Percentiles rank a stretch among this genome's conserved stretches.
These are phyloP conservation scores for Macrocybe gigantea DNA, from an alignment of 768 basidiomycete species.

Conservation along the genomic window DNA sequence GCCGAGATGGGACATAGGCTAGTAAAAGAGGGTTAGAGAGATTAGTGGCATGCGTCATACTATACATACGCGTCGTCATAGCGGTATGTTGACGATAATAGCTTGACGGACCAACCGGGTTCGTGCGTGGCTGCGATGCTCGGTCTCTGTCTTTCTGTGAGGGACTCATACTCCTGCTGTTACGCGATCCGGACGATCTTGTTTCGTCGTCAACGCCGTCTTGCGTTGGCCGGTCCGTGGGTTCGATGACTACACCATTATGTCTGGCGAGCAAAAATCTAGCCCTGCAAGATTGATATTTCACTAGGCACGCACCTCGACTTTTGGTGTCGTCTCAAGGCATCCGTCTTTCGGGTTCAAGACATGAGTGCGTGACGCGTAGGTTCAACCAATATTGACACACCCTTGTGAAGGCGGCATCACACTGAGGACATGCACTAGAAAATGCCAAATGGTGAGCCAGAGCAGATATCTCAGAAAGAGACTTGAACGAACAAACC, in stretches of 20 bases:
- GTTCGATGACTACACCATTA: slow-evolving; percentile 62
- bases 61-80: slow-evolving; percentile 34
- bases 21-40: neutral
- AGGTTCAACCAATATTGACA: slow-evolving; percentile 19
- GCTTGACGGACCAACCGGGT: slow-evolving; percentile 37
- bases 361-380: slow-evolving; percentile 11
- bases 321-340: slow-evolving; percentile 73
- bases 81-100: slow-evolving; percentile 65
- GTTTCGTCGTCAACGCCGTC: slow-evolving; percentile 5
- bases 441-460: slow-evolving; percentile 4
- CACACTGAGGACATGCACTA: slow-evolving; percentile 75
- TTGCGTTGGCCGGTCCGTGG: slow-evolving; percentile 19
- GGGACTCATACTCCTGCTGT: slow-evolving; percentile 48
- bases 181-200: slow-evolving; percentile 30
- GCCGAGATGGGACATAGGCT: slow-evolving; percentile 37
- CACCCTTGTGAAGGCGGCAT: slow-evolving; percentile 75
- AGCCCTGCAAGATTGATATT: neutral
- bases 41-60: slow-evolving; percentile 4
- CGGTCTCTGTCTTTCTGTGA: slow-evolving; percentile 35
- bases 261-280: slow-evolving; percentile 34
- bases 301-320: slow-evolving; percentile 47
- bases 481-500: slow-evolving; percentile 48
- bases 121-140: slow-evolving; percentile 13
- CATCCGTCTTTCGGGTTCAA: slow-evolving; percentile 54
- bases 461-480: neutral